Evolutionary conservation across 2,329 filamentous ascomycete species (phyloP).

Genomic region (Colletotrichum horii): DNA sequence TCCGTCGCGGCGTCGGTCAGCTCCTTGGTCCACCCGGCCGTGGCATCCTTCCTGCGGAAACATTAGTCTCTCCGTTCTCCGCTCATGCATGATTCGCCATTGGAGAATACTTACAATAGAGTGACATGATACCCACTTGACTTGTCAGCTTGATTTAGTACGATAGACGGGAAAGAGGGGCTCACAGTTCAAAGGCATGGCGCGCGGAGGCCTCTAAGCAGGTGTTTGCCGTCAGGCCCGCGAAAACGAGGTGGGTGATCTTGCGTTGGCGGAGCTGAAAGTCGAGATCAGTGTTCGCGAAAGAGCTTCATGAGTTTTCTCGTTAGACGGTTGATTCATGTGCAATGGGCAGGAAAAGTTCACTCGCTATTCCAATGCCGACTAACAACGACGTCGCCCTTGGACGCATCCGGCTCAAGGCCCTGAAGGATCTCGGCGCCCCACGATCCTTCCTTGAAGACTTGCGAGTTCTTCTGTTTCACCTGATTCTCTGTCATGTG

Average conservation of each 20-base stretch:
- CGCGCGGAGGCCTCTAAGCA: neutral
- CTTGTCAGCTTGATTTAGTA: accelerated
- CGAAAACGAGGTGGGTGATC: neutral
- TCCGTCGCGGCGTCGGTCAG: neutral
- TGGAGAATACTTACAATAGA: neutral
- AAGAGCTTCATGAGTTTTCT: neutral
- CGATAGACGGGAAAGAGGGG: accelerated
- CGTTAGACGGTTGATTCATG: too few species aligned
- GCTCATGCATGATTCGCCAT: accelerated
- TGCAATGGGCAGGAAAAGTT: too few species aligned
- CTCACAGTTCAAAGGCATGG: neutral
- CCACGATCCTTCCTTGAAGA: neutral
- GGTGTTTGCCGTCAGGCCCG: neutral
- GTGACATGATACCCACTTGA: neutral
- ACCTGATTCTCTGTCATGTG: neutral
- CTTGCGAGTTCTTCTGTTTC: neutral
- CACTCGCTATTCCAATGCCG: neutral
- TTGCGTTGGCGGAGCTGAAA: neutral
- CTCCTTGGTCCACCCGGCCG: neutral
- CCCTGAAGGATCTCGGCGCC: neutral
- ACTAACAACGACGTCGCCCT: neutral
- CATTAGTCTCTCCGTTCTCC: neutral
- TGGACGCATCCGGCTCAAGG: neutral
- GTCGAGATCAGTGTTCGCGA: neutral
- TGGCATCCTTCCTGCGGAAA: neutral